Evolutionary conservation across 2,329 filamentous ascomycete species (phyloP).

Genomic region (Fusarium pseudoanthophilum): DNA sequence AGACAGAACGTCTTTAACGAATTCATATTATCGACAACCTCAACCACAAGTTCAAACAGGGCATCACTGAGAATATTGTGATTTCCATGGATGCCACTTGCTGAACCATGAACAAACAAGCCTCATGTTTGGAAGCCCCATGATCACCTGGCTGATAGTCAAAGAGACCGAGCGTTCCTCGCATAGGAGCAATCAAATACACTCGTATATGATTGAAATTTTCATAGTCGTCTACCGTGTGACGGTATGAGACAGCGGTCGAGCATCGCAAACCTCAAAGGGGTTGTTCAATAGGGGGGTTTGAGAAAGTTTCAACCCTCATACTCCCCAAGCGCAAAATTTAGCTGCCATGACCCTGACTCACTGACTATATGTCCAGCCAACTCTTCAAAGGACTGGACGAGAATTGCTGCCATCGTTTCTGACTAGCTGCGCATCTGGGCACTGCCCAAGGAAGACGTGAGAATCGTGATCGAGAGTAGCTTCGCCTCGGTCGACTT

Average conservation of each 20-base stretch:
- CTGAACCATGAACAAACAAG: not conserved
- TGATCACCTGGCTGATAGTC: not conserved
- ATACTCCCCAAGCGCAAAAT: not conserved
- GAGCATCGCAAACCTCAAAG: not conserved
- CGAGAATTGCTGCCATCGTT: not conserved
- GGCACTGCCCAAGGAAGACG: not conserved
- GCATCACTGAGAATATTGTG: not conserved
- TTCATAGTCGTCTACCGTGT: not conserved
- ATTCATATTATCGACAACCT: not conserved
- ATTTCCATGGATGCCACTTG: not conserved
- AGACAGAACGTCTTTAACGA: not conserved
- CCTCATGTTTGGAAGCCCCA: not conserved
- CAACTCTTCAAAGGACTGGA: not conserved
- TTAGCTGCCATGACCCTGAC: not conserved
- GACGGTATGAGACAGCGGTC: not conserved
- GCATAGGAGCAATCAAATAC: not conserved
- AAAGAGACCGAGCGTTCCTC: not conserved
- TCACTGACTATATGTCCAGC: not conserved
- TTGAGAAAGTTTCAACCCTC: conserved; percentile 10
- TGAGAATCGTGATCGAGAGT: not conserved
- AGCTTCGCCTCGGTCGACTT: not conserved
- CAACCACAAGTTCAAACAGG: not conserved
- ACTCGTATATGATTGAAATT: conserved; percentile 11
- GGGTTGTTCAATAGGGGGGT: not conserved
- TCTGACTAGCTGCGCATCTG: not conserved